These are phyloP conservation scores for Rhodocollybia butyracea DNA, from an alignment of 768 basidiomycete species.

Conservation along the genomic window DNA sequence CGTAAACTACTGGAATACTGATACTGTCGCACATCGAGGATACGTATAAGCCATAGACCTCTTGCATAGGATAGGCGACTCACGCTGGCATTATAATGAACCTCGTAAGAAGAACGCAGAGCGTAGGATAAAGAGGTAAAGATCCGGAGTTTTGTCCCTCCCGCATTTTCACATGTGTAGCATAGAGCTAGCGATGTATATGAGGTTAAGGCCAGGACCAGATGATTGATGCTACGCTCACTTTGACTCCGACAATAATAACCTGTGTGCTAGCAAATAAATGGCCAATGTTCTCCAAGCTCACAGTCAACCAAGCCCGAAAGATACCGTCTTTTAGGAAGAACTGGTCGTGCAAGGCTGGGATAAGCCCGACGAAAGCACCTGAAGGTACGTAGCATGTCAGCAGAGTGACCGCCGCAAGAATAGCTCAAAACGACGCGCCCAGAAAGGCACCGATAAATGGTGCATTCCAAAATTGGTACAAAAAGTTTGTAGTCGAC, in stretches of 20 bases:
- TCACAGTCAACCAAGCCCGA: conserved; percentile 5
- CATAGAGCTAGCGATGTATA: neutral
- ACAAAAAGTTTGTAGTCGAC: neutral
- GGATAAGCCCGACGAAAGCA: neutral
- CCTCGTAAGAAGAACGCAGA: conserved; percentile 1
- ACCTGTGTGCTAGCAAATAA: conserved; percentile 4
- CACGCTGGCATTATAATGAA: neutral
- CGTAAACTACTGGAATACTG: conserved; percentile 2
- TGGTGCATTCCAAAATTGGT: conserved; percentile 2
- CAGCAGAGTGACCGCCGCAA: neutral
- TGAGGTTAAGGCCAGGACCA: neutral
- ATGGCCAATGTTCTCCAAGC: conserved; percentile 3
- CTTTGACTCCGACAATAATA: neutral
- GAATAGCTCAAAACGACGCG: neutral
- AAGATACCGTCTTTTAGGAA: neutral
- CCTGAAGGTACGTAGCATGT: neutral
- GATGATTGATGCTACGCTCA: neutral
- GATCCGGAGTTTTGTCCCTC: neutral
- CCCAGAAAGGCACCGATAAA: neutral
- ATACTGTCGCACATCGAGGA: neutral
- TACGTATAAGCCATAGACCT: neutral
- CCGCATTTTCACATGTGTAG: neutral
- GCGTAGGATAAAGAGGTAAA: neutral
- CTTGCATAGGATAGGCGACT: neutral
- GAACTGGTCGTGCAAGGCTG: neutral